Conservation (phyloP, 805 yeast species). For the Isabelozyma gotoi region DNA sequence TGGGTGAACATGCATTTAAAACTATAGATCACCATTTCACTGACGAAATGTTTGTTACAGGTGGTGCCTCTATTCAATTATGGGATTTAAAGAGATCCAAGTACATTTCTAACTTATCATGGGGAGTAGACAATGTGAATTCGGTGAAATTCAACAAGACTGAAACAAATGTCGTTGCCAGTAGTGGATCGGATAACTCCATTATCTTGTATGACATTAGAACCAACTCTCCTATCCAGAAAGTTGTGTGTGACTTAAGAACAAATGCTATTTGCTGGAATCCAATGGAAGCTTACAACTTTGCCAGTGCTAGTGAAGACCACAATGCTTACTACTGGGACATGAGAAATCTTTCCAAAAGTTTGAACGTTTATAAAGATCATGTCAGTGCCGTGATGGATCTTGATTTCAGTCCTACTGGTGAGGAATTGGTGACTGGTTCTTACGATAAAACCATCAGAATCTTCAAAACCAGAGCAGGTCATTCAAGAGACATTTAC, state of each 20-base stretch:
- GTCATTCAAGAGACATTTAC: constrained; percentile 92
- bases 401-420: constrained; percentile 94
- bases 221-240: constrained; percentile 89
- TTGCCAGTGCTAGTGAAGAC: constrained; percentile 91
- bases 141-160: constrained; percentile 85
- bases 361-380: constrained; percentile 85
- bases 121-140: constrained; percentile 95
- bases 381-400: constrained; percentile 96
- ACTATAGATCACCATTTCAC: constrained; percentile 83
- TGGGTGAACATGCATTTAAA: constrained; percentile 82
- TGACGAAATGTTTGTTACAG: constrained; percentile 80
- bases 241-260: constrained; percentile 76
- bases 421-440: constrained; percentile 93
- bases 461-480: constrained; percentile 70
- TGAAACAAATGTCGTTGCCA: constrained; percentile 84
- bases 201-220: constrained; percentile 87
- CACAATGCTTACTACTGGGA: constrained; percentile 94
- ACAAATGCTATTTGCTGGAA: constrained; percentile 92
- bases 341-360: constrained; percentile 85
- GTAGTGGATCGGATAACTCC: constrained; percentile 83
- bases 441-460: constrained; percentile 93
- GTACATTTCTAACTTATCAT: constrained; percentile 73
- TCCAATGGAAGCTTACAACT: constrained; percentile 95
- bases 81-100: constrained; percentile 87
- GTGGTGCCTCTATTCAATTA: constrained; percentile 85